These are phyloP conservation scores for Sedum album DNA, from an alignment of 164 flowering plant genomes.

Conservation along the genomic window DNA sequence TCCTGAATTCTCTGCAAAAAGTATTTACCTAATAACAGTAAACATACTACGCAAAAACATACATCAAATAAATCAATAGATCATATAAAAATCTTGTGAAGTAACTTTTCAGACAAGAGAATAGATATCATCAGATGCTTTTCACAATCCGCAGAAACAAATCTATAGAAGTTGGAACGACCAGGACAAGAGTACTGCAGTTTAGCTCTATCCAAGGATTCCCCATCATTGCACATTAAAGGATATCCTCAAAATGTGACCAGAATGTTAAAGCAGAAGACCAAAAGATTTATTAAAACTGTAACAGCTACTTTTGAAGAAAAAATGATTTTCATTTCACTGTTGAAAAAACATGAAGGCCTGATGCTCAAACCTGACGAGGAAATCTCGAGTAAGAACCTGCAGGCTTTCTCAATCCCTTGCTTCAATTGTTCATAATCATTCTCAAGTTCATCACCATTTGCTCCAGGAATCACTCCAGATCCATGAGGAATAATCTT, in stretches of 20 bases:
- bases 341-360: neutral
- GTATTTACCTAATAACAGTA: constrained; percentile 8
- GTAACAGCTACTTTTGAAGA: neutral
- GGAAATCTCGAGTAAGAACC: constrained; percentile 75
- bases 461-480: constrained; percentile 31
- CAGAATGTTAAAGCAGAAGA: neutral
- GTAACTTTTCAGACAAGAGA: neutral
- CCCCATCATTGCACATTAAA: neutral
- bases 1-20: constrained; percentile 88
- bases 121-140: neutral
- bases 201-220: too few species aligned
- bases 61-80: neutral
- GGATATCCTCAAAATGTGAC: too few species aligned
- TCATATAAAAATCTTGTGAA: neutral
- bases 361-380: constrained; percentile 40
- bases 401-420: constrained; percentile 58
- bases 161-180: neutral
- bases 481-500: constrained; percentile 52
- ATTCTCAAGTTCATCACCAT: constrained; percentile 65
- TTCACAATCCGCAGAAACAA: neutral
- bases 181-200: neutral
- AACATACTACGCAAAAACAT: neutral
- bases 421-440: constrained; percentile 70
- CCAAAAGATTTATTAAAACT: neutral
- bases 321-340: neutral